Evolutionary conservation across 371 early-diverging fungal genomes (phyloP).

Genomic region (Circinella minor): DNA sequence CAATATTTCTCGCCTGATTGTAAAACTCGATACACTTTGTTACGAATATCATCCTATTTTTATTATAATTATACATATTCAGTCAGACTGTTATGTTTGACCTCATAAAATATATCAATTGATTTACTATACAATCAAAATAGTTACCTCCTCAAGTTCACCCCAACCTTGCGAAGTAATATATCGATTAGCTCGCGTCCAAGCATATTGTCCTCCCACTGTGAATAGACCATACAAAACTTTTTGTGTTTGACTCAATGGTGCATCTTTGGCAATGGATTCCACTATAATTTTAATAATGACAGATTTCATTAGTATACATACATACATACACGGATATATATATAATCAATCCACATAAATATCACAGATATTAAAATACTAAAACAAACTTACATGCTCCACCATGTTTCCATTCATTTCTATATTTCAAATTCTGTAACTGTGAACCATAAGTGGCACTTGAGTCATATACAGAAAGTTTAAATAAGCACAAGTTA

Average conservation of each 20-base stretch:
- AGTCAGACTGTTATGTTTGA: not conserved
- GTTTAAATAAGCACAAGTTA: constrained; percentile 63
- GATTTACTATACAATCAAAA: too few relatives aligned
- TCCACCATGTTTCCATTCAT: constrained; percentile 69
- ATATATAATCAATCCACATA: too few relatives aligned
- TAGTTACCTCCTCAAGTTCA: constrained; percentile 63
- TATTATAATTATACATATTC: not conserved
- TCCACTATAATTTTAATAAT: constrained; percentile 44
- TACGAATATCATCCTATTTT: constrained; percentile 52
- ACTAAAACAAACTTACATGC: constrained; percentile 50
- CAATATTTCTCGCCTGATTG: constrained; percentile 72
- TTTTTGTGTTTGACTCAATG: constrained; percentile 63
- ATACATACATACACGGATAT: too few relatives aligned
- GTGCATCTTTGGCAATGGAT: constrained; percentile 64
- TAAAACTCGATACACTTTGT: constrained; percentile 66
- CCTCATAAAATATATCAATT: not conserved
- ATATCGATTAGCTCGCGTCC: constrained; percentile 64
- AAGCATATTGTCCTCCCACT: constrained; percentile 78
- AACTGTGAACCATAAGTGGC: constrained; percentile 73
- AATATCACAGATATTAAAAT: not conserved
- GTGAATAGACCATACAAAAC: constrained; percentile 60
- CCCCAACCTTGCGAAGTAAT: constrained; percentile 82
- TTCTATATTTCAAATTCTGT: constrained; percentile 76
- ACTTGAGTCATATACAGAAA: constrained; percentile 65
- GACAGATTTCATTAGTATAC: too few relatives aligned